A percentile compares a stretch with the other conserved stretches of the same genome.
These are phyloP conservation scores for Chaetomium sp. DNA, from an alignment of 2,329 filamentous ascomycete species.

Conservation along the genomic window DNA sequence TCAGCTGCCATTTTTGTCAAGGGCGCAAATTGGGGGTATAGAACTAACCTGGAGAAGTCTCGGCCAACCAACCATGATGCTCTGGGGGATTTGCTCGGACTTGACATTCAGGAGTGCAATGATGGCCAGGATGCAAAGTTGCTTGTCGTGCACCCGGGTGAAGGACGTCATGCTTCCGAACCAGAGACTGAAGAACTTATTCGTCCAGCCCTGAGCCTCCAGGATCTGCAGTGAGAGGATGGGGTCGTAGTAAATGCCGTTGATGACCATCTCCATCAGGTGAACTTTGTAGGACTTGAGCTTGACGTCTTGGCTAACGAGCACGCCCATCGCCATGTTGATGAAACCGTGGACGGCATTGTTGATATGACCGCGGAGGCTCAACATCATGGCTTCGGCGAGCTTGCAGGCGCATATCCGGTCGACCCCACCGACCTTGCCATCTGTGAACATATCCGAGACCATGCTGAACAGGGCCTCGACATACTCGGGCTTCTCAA, in stretches of 20 bases:
- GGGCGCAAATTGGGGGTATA: slow-evolving; percentile 37
- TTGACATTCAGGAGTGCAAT: slow-evolving; percentile 78
- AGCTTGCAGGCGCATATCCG: slow-evolving; percentile 97
- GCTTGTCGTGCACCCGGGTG: slow-evolving; percentile 95
- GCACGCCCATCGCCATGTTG: slow-evolving; percentile 80
- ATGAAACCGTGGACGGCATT: slow-evolving; percentile 88
- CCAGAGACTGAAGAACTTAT: slow-evolving; percentile 98
- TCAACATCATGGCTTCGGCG: slow-evolving; percentile 95
- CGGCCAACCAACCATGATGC: slow-evolving; percentile 94
- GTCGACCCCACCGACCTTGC: slow-evolving; percentile 90
- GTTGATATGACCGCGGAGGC: slow-evolving; percentile 84
- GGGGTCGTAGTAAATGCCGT: slow-evolving; percentile 96
- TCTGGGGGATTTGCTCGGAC: slow-evolving; percentile 81
- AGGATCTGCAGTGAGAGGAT: slow-evolving; percentile 79
- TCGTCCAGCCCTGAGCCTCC: slow-evolving; percentile 92
- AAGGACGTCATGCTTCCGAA: slow-evolving; percentile 95
- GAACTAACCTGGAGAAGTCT: slow-evolving; percentile 67
- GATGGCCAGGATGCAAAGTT: slow-evolving; percentile 93
- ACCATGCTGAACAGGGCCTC: slow-evolving; percentile 93
- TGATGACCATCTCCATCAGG: slow-evolving; percentile 98
- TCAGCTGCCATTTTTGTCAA: slow-evolving; percentile 11
- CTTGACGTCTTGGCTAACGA: slow-evolving; percentile 75
- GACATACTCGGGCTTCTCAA: slow-evolving; percentile 83
- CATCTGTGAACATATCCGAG: slow-evolving; percentile 88
- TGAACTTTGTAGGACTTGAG: slow-evolving; percentile 95